Conservation (phyloP, 305 asterid genomes). For the Stenogyne calaminthoides region DNA sequence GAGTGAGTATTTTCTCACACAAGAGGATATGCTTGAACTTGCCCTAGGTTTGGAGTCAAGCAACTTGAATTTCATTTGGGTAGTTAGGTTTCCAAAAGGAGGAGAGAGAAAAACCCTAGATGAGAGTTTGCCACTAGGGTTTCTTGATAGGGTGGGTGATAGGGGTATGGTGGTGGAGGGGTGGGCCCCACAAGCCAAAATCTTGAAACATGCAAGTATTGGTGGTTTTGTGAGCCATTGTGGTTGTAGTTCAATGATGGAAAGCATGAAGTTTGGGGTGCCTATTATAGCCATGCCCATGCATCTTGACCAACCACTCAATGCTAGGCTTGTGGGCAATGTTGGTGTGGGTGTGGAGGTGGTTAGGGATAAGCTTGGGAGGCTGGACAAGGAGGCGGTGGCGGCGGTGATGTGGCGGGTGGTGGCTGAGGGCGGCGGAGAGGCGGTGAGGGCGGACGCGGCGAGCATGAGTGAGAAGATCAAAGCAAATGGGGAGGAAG, state of each 20-base stretch:
- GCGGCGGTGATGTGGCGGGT: constrained; percentile 31
- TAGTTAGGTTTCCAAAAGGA: constrained; percentile 45
- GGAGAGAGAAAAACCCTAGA: constrained; percentile 13
- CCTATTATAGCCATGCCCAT: constrained; percentile 59
- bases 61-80: constrained; percentile 54
- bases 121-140: constrained; percentile 42
- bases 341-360: constrained; percentile 48
- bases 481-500: constrained; percentile 34
- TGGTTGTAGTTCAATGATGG: constrained; percentile 54
- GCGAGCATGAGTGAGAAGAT: constrained; percentile 37
- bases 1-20: constrained; percentile 47
- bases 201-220: constrained; percentile 37
- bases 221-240: constrained; percentile 64
- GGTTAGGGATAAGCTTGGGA: constrained; percentile 27
- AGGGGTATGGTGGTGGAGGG: constrained; percentile 44
- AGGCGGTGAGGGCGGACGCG: constrained; percentile 24
- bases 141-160: constrained; percentile 36
- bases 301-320: constrained; percentile 58
- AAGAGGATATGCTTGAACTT: constrained; percentile 40
- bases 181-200: constrained; percentile 56
- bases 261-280: constrained; percentile 47
- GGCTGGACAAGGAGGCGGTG: constrained; percentile 26
- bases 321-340: constrained; percentile 41
- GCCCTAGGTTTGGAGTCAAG: constrained; percentile 50
- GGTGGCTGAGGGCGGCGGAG: constrained; percentile 33